Evolutionary conservation across 2,329 filamentous ascomycete species (phyloP), one percentile per base, ranked within the genome.

Genomic region (Cladosporium cucumerinum): DNA sequence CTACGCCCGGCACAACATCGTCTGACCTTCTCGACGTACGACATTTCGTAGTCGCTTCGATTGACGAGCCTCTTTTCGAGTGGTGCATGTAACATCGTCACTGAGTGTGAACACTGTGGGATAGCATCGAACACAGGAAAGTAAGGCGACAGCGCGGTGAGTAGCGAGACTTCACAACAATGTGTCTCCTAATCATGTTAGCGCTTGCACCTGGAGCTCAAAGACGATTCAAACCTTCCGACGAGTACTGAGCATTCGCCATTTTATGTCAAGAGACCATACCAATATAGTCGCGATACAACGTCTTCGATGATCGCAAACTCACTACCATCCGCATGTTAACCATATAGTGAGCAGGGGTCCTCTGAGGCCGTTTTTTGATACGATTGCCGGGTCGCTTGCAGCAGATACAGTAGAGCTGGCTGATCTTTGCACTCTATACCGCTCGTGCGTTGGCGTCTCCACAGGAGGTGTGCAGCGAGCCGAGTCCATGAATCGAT

Each of bases 401-500:
- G 26, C 51, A 54, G 51, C 51, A 54, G 25, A 52, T 46, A 46
- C 39, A 46, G 39, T 46, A 46, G 5, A 54, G 51, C 26, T 54
- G 23, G 51, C 51, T 54, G 51, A 54, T 54, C 51, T 26, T 32
- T 28, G 32, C 39, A 46, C n/a, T 46, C 39, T 54, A 54, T 54
- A n/a, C 51, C 51, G 51, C 51, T 21, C 51, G 26, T 54, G 51
- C 51, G 30, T 28, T 30, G 23, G 26, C 26, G 26, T 54, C 26
- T 54, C 51, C 51, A 30, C 51, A 54, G 21, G 14, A 26, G 21
- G 54, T 57, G 54, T 57, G 54, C 21, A 30, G 52, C 21, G 49
- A 28, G 54, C 54, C 54, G 32, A 57, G 30, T 57, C 25, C 32
- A 57, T 57, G 30, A 57, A 39, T 57, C 54, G 54, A 57, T 39